Conservation (phyloP, 805 yeast genomes). For the Saccharomyces mikatae region DNA sequence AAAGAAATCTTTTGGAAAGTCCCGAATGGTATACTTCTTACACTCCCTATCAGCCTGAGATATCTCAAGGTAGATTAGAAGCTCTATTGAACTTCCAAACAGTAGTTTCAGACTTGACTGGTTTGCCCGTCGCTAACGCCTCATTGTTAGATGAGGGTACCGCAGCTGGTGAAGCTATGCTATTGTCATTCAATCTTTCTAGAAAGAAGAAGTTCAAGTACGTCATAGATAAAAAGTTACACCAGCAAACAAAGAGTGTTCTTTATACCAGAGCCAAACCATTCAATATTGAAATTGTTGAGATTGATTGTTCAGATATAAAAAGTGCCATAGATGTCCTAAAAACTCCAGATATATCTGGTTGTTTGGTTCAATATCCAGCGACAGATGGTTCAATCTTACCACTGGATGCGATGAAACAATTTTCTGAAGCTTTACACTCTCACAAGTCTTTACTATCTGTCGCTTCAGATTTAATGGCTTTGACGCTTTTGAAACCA, state of each 20-base stretch:
- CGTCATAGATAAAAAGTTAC: conserved; percentile 68
- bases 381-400: conserved; percentile 70
- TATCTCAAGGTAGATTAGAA: conserved; percentile 92
- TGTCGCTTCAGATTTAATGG: conserved; percentile 87
- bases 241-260: conserved; percentile 81
- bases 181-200: conserved; percentile 59
- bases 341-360: conserved; percentile 46
- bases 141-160: conserved; percentile 93
- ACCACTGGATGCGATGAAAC: conserved; percentile 39
- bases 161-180: conserved; percentile 96
- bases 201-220: conserved; percentile 62
- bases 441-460: conserved; percentile 64
- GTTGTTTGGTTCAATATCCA: conserved; percentile 87
- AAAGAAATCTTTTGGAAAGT: conserved; percentile 81
- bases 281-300: conserved; percentile 55
- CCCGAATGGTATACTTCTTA: conserved; percentile 99
- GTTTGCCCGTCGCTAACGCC: conserved; percentile 90
- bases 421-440: conserved; percentile 61
- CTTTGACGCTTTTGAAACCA: conserved; percentile 75
- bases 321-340: conserved; percentile 33
- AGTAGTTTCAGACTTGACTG: conserved; percentile 82
- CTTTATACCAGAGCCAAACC: conserved; percentile 71
- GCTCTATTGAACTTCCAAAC: conserved; percentile 88
- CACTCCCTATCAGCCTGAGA: conserved; percentile 98
- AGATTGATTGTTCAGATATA: conserved; percentile 43